phyloP scores from a whole-genome alignment of 331 rosid genomes.

The Pyracantha coccinea region DNA sequence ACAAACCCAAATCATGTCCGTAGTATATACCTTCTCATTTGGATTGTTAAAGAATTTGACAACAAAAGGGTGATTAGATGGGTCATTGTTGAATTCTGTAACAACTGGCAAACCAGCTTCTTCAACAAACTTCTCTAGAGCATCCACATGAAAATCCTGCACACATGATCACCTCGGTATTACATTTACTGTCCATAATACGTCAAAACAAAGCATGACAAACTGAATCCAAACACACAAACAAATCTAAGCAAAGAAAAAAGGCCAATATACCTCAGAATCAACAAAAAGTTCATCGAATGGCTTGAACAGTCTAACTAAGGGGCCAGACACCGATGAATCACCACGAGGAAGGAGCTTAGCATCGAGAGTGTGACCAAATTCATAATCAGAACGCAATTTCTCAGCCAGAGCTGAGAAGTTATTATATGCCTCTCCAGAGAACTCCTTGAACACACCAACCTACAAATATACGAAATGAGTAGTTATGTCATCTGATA shows the following conservation, averaged over 20 bases:
- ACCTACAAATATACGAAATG: slow-evolving; percentile 34
- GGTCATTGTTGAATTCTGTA: slow-evolving; percentile 57
- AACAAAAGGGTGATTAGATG: slow-evolving; percentile 59
- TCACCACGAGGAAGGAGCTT: slow-evolving; percentile 83
- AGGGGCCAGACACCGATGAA: slow-evolving; percentile 64
- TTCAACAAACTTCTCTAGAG: slow-evolving; percentile 66
- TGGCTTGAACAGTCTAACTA: slow-evolving; percentile 81
- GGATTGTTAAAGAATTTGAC: slow-evolving; percentile 48
- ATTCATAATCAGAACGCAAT: slow-evolving; percentile 75
- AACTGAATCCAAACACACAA: not conserved
- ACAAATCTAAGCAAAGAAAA: not conserved
- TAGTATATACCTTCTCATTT: slow-evolving; percentile 50
- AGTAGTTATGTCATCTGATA: not conserved
- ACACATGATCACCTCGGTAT: not conserved
- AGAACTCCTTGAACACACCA: slow-evolving; percentile 71
- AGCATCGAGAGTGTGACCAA: slow-evolving; percentile 77
- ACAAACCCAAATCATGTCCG: not conserved
- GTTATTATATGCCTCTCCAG: slow-evolving; percentile 77
- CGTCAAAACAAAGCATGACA: not conserved
- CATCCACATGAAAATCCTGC: slow-evolving; percentile 69
- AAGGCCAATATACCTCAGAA: slow-evolving; percentile 38
- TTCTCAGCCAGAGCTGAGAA: slow-evolving; percentile 59
- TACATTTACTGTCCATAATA: not conserved
- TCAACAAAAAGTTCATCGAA: slow-evolving; percentile 88
- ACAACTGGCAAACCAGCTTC: slow-evolving; percentile 48